Evolutionary conservation across 1,139 yeast species (phyloP), one percentile per base, ranked within the genome.

Genomic region (Suhomyces coccinellae): DNA sequence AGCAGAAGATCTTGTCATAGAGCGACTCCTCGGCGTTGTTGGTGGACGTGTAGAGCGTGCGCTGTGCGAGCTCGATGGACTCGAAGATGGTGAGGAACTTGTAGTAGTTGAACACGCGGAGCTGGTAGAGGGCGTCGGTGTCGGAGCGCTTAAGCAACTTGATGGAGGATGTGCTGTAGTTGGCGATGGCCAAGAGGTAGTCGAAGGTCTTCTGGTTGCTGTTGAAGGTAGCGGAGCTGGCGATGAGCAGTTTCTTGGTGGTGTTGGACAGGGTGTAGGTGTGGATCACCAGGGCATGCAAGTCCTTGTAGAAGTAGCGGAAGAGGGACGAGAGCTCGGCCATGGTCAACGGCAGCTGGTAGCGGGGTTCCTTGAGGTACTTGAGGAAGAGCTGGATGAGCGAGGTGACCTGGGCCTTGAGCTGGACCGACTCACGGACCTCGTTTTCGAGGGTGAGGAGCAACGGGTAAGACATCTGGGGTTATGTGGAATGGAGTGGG

Each of bases 301-400:
- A 58, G 50, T 73, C 78, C 13, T 60, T 61, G 52, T 69, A 71
- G 54, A 71, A 73, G 29, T 52, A 54, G 27, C 55, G 58, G 54
- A 73, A 73, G 34, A 73, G 55, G 11, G 49, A 43, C 13, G 72
- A 61, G 32, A 73, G 57, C 52, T 73, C 76, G 13, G 52, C 46
- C 15, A 72, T 56, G 11, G 74, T 62, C 26, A 73, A 56, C 2
- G 79, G 79, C 15, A 70, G 57, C 52, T 68, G 77, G 51, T 65
- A 73, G 20, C 78, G 61, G 4, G 79, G 79, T 51, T 73, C 78
- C 49, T 69, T 69, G 44, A 73, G 61, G 47, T 72, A 73, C 46
- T 59, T 61, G 28, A 69, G 52, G 43, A 73, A 73, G 13, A 63
- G 63, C 33, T 55, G 52, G 16, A 65, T 61, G 31, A 69, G 52